Evolutionary conservation across 768 basidiomycete genomes (phyloP).

Genomic region (Wakefieldia striispora): DNA sequence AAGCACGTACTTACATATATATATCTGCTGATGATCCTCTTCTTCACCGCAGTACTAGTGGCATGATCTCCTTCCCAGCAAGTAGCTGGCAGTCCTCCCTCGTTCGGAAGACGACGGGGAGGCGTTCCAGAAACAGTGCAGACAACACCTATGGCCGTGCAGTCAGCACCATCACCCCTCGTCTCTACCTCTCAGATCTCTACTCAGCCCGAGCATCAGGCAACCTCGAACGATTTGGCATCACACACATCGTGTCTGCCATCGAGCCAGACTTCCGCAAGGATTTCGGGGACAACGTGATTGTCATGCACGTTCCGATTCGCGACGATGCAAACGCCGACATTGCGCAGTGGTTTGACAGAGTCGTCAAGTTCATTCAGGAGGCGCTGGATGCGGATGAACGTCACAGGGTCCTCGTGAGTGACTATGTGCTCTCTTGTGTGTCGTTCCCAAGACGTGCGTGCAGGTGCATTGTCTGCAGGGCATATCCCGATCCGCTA

Average conservation of each 20-base stretch:
- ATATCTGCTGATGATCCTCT: slow-evolving; percentile 3
- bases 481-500: slow-evolving; percentile 74
- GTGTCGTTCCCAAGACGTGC: background rate
- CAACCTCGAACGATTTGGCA: slow-evolving; percentile 52
- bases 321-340: slow-evolving; percentile 40
- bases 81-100: slow-evolving; percentile 30
- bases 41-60: background rate
- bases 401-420: slow-evolving; percentile 48
- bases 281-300: slow-evolving; percentile 33
- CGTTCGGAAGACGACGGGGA: slow-evolving; percentile 15
- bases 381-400: slow-evolving; percentile 44
- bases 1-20: background rate
- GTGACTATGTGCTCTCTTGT: slow-evolving; percentile 16
- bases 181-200: slow-evolving; percentile 64
- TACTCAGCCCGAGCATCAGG: slow-evolving; percentile 50
- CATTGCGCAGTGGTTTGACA: slow-evolving; percentile 45
- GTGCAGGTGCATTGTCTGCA: slow-evolving; percentile 72
- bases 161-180: slow-evolving; percentile 38
- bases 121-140: slow-evolving; percentile 9
- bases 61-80: slow-evolving; percentile 35
- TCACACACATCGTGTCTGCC: slow-evolving; percentile 73
- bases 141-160: slow-evolving; percentile 18
- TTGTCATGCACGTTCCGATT: slow-evolving; percentile 51
- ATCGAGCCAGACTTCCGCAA: slow-evolving; percentile 42
- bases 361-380: slow-evolving; percentile 52